Conservation (phyloP, 768 basidiomycete genomes). For the Cyathus striatus region DNA sequence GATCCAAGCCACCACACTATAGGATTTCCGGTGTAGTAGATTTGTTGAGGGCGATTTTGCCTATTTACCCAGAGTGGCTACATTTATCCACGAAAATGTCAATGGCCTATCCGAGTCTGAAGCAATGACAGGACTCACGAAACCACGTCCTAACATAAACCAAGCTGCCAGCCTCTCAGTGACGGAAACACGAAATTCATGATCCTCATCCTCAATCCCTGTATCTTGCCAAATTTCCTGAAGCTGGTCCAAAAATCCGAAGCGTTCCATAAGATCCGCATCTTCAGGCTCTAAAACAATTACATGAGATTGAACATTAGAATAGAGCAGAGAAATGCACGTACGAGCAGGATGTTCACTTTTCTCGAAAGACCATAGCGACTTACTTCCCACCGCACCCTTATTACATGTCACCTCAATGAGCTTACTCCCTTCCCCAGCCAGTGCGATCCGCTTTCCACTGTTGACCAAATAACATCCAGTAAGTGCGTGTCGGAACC, state of each 20-base stretch:
- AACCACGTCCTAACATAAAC: constrained; percentile 89
- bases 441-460: constrained; percentile 97
- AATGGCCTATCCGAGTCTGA: too few species aligned
- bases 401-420: constrained; percentile 99
- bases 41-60: constrained; percentile 86
- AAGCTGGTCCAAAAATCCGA: constrained; percentile 89
- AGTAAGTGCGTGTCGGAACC: constrained; percentile 76
- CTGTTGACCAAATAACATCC: constrained; percentile 96
- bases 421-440: constrained; percentile 96
- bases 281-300: constrained; percentile 57
- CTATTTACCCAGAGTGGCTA: constrained; percentile 99
- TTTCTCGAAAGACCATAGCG: constrained; percentile 93
- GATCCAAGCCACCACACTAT: constrained; percentile 90
- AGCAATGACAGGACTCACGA: constrained; percentile 47
- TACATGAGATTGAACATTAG: not conserved
- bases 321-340: constrained; percentile 23
- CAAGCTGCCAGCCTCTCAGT: constrained; percentile 91
- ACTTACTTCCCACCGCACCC: constrained; percentile 86
- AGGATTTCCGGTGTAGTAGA: constrained; percentile 94
- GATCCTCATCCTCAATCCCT: constrained; percentile 95
- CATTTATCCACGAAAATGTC: too few species aligned
- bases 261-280: constrained; percentile 87
- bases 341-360: constrained; percentile 65
- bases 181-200: constrained; percentile 91
- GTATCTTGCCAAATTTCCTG: constrained; percentile 88